Base-by-base conservation (phyloP, 768 basidiomycete species). In the Russula vinacea region DNA sequence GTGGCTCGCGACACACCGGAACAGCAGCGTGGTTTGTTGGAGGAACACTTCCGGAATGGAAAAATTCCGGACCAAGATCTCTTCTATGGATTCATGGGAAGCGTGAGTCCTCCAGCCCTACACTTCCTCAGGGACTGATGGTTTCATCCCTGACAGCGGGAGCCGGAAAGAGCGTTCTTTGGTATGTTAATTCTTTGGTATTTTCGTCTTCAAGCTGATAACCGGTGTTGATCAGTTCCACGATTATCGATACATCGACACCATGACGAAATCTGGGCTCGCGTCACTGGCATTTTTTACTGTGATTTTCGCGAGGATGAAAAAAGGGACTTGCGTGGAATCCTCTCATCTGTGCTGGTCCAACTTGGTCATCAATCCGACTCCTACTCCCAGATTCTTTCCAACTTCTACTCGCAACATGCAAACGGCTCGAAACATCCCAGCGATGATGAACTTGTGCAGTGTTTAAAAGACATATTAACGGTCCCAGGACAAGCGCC, bases 331-430 rank as follows among this genome's bases (percentile, higher is more conserved):
- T 2, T 45, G 32, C 44, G 56, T 17, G 56, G 56, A 6, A 11
- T 58, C 32, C 17, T 58, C 44, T 58, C 44, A 33, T 58, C 56
- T 8, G 13, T 45, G 13, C 44, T 57, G 14, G 42, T 57, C 29
- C 56, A 44, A 17, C 42, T 57, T 29, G 29, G 56, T n/a, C 42
- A 45, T 47, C 56, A 47, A 8, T 45, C 44, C 29, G 32, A 58
- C 29, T 22, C 32, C 1, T 58, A 47, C n/a, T 58, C 6, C 22
- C 29, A 16, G n/a, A 44, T 47, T 47, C 44, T 58, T 22, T 57
- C 42, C 17, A 24, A 35, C 1, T 58, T 58, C 2, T 58, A 45
- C 13, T 5, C 24, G n/a, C 33, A 24, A 26, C 32, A 58, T 10
- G 24, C 5, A 1, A 37, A 26, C 1, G 57, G 57, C 19, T 37